Conservation (phyloP, 257 asterid genomes). For the Solanum lignicaule region DNA sequence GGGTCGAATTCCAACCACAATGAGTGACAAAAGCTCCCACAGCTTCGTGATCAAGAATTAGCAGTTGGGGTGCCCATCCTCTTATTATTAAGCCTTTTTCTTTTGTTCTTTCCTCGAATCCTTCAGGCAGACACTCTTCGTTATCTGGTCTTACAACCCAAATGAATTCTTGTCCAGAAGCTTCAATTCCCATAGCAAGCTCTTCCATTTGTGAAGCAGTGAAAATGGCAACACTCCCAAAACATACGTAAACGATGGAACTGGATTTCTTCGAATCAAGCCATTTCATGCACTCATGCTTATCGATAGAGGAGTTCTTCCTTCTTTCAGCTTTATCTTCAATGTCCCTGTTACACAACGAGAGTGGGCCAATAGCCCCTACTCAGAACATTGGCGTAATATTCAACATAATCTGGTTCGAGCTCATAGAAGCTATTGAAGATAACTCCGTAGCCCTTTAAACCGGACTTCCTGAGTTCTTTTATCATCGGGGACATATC, state of each 20-base stretch:
- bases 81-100: conserved; percentile 6
- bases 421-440: conserved; percentile 41
- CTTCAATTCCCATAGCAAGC: conserved; percentile 5
- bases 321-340: conserved; percentile 25
- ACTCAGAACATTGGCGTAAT: conserved; percentile 12
- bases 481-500: neutral
- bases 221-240: conserved; percentile 2
- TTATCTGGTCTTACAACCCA: conserved; percentile 4
- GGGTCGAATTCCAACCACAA: conserved; percentile 13
- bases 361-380: conserved; percentile 26
- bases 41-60: conserved; percentile 9
- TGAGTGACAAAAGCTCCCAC: conserved; percentile 14
- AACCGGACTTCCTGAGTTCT: conserved; percentile 5
- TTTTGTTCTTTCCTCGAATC: neutral
- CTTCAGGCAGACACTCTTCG: conserved; percentile 1
- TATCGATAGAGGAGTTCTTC: conserved; percentile 30
- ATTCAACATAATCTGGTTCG: conserved; percentile 20
- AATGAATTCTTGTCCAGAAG: conserved; percentile 3
- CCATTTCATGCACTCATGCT: conserved; percentile 49
- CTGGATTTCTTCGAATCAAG: conserved; percentile 37
- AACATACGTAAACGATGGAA: conserved; percentile 42
- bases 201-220: neutral
- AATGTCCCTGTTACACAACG: neutral
- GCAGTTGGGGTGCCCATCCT: conserved; percentile 16
- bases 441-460: conserved; percentile 27